Percentiles rank a stretch among this genome's conserved stretches.
Conservation (phyloP, 2,329 filamentous ascomycete genomes). For the Escovopsis weberi region DNA sequence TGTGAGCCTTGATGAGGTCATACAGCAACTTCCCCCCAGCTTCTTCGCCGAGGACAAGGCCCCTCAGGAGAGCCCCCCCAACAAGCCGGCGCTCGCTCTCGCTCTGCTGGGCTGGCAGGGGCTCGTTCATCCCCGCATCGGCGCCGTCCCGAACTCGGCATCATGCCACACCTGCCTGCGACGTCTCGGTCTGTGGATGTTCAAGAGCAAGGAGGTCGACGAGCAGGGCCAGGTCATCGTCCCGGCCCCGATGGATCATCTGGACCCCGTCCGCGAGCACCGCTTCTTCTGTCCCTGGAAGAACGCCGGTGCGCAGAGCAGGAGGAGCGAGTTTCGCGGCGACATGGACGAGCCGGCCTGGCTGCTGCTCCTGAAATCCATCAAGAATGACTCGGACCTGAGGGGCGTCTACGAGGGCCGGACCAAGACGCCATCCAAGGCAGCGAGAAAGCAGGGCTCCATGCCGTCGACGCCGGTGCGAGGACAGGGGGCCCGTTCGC, state of each 20-base stretch:
- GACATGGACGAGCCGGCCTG: constrained; percentile 33
- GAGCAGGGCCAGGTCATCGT: constrained; percentile 36
- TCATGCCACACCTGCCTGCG: constrained; percentile 79
- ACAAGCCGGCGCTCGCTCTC: constrained; percentile 50
- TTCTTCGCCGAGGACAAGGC: constrained; percentile 34
- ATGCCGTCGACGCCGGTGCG: constrained; percentile 7
- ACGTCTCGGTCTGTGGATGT: constrained; percentile 86
- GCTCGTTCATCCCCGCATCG: constrained; percentile 36
- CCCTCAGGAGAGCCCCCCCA: constrained; percentile 22
- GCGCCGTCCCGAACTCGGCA: constrained; percentile 55
- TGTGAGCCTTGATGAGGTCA: constrained; percentile 34
- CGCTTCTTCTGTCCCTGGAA: constrained; percentile 77
- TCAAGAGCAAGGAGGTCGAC: constrained; percentile 58
- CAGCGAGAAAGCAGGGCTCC: constrained; percentile 8
- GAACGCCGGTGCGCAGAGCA: constrained; percentile 45
- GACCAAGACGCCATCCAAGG: constrained; percentile 13
- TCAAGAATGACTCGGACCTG: constrained; percentile 45
- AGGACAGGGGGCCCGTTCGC: constrained; percentile 3
- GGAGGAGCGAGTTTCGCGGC: constrained; percentile 17
- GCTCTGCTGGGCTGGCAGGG: constrained; percentile 66
- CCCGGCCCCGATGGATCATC: constrained; percentile 46
- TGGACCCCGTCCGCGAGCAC: constrained; percentile 60
- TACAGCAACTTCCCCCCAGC: constrained; percentile 34
- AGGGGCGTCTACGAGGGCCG: constrained; percentile 22
- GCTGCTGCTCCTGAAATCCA: constrained; percentile 37